These are phyloP conservation scores for Aspergillus calidoustus DNA, from an alignment of 2,329 filamentous ascomycete genomes.

Conservation along the genomic window DNA sequence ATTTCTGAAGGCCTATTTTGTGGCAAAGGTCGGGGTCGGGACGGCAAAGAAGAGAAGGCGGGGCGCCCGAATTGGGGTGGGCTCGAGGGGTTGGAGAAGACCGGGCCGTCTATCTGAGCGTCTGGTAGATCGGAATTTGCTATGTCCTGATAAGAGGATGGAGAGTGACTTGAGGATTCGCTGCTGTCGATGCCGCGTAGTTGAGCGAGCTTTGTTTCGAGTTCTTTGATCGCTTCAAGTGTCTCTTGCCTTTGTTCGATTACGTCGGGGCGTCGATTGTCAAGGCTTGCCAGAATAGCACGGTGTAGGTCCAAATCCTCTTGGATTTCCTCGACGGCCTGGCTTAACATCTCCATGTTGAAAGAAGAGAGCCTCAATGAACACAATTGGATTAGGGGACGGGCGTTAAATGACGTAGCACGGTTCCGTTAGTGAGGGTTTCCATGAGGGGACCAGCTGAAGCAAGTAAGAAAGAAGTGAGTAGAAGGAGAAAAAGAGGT, in stretches of 20 bases:
- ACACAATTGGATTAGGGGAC: neutral
- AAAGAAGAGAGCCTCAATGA: neutral
- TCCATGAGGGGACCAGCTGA: neutral
- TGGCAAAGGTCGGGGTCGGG: conserved; percentile 6
- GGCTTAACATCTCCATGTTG: conserved; percentile 22
- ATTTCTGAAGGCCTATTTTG: conserved; percentile 1
- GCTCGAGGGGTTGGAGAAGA: neutral
- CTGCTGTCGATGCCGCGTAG: conserved; percentile 24
- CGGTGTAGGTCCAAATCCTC: conserved; percentile 40
- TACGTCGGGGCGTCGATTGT: conserved; percentile 30
- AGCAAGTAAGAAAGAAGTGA: neutral
- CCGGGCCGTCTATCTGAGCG: conserved; percentile 26
- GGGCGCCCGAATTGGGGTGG: neutral
- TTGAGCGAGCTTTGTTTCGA: conserved; percentile 31
- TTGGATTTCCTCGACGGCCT: conserved; percentile 31
- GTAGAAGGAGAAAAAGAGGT: neutral
- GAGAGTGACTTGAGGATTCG: conserved; percentile 5
- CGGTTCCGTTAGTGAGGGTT: neutral
- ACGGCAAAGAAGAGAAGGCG: conserved; percentile 7
- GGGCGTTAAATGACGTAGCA: neutral
- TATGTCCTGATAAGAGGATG: neutral
- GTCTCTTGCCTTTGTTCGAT: conserved; percentile 33
- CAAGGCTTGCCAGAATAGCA: conserved; percentile 37
- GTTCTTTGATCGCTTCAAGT: conserved; percentile 27
- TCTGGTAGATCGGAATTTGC: neutral